Evolutionary conservation across 2,329 filamentous ascomycete species (phyloP), one percentile per base, ranked within the genome.

Genomic region (Botrytis paeoniae): DNA sequence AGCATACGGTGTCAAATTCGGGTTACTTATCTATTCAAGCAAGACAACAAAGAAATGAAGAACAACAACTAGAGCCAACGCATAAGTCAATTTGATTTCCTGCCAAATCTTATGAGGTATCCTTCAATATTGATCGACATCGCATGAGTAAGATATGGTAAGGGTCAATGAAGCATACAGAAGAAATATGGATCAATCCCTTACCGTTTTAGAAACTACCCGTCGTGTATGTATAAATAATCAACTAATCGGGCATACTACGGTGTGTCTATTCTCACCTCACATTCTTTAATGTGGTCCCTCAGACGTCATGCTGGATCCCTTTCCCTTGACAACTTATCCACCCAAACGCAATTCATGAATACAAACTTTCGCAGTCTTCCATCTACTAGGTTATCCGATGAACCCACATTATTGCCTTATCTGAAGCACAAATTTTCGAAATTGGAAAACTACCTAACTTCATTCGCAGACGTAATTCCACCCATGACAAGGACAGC

Each of bases 341-440:
- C 45, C 63, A 57, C 62, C 62, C 63, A 73, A 69, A 73, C 72
- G 51, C 71, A 71, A 65, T 70, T 59, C 43, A 59, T 45, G 43
- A 37, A 57, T 32, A n/a, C 48, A 62, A 35, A 59, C 51, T 63
- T 57, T 57, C 51, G 51, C n/a, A 57, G 51, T n/a, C 51, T 51
- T 69, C 66, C 63, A 18, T n/a, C 48, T 43, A 18, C 51, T 57
- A 32, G 22, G 32, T 41, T 54, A 57, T 68, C 65, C 20, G 29
- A 61, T 35, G 48, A 66, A 69, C 39, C 76, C 76, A 70, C 76
- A 75, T 32, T 37, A 74, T 76, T 74, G 74, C 74, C 71, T 77
- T 76, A 78, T 77, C 74, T 66, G 66, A 69, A 41, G 51, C 66
- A 54, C 10, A 29, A 39, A 41, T 39, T 64, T 64, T 48, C 59